Percentiles rank a stretch among this genome's conserved stretches.
phyloP scores from a whole-genome alignment of 768 basidiomycete species.

The Macrocybe gigantea region DNA sequence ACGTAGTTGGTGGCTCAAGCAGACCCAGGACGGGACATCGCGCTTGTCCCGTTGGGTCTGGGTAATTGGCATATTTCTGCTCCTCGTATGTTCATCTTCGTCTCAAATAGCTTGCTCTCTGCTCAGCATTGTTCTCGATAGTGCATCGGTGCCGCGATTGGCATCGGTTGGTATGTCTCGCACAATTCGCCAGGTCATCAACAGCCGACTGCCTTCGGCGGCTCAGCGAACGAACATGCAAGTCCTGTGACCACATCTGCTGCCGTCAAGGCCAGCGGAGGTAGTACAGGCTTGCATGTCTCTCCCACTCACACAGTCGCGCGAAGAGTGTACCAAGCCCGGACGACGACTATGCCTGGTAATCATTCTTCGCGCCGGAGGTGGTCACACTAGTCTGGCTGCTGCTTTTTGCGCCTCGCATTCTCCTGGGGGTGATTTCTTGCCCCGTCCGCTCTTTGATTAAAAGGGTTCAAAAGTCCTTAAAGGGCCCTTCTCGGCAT shows the following conservation, averaged over 20 bases:
- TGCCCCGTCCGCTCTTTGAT: too few relatives aligned
- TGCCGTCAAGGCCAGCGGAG: neutral
- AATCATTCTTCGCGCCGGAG: too few relatives aligned
- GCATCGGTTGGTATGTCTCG: conserved; percentile 52
- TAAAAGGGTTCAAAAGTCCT: too few relatives aligned
- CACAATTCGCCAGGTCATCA: conserved; percentile 44
- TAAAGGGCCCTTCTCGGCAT: too few relatives aligned
- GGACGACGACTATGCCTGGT: too few relatives aligned
- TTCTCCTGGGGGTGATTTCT: too few relatives aligned
- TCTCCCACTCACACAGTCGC: neutral
- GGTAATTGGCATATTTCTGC: conserved; percentile 54
- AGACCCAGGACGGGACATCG: conserved; percentile 50
- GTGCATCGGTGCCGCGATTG: conserved; percentile 51
- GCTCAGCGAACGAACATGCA: conserved; percentile 42
- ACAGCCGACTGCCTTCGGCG: conserved; percentile 59
- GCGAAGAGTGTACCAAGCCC: too few relatives aligned
- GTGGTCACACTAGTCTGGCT: too few relatives aligned
- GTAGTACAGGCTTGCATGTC: neutral
- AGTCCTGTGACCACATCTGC: conserved; percentile 10
- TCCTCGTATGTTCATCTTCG: conserved; percentile 35
- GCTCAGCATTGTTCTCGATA: conserved; percentile 11
- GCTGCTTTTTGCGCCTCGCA: too few relatives aligned
- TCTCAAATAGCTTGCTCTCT: neutral
- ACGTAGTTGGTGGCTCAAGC: conserved; percentile 58
- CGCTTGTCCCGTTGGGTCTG: conserved; percentile 64